Conservation (phyloP, 345 rosid species). For the Eucalyptus microcorys region DNA sequence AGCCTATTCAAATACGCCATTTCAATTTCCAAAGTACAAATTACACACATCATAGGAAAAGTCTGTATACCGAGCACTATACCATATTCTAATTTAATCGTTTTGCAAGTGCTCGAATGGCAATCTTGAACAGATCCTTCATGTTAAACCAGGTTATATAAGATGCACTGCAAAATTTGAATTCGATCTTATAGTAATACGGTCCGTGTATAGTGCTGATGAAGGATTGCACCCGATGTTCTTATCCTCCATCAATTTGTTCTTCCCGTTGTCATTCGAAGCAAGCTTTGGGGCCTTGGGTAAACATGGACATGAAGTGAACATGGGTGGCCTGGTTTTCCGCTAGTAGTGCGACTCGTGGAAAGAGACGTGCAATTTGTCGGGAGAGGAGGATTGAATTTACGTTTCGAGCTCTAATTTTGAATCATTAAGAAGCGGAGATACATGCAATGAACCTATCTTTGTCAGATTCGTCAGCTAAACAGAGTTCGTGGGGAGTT, state of each 20-base stretch:
- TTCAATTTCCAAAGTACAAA: fast-evolving
- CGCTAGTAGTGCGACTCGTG: fast-evolving
- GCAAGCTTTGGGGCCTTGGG: background rate
- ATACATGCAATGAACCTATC: background rate
- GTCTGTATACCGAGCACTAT: background rate
- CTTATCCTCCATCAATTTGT: background rate
- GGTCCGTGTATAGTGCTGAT: background rate
- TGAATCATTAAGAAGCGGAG: background rate
- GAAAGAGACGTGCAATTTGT: background rate
- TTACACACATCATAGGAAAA: background rate
- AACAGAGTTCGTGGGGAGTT: background rate
- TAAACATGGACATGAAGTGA: background rate
- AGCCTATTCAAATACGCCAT: background rate
- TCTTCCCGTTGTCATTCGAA: fast-evolving
- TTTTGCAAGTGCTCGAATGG: background rate
- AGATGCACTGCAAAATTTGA: background rate
- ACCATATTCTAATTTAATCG: background rate
- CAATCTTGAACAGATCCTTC: background rate
- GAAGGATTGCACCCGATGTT: background rate
- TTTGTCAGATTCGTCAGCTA: background rate
- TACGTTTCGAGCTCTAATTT: background rate
- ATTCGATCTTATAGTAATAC: background rate
- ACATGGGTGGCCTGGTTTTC: background rate
- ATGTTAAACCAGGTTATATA: background rate
- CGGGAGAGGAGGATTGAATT: background rate